Percentiles rank a stretch among this genome's conserved stretches.
Conservation (phyloP, 441 rosid species). For the Croton setiger region DNA sequence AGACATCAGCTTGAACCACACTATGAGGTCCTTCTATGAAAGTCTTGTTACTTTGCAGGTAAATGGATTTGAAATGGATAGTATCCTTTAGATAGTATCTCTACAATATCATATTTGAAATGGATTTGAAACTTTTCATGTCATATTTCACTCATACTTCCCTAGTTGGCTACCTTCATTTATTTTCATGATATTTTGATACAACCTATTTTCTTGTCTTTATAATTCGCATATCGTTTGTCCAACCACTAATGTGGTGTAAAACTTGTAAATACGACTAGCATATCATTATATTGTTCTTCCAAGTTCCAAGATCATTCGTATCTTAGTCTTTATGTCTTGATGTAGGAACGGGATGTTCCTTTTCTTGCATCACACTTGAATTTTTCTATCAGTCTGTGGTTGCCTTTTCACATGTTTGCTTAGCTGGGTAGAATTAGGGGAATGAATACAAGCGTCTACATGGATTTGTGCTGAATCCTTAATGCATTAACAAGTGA, state of each 20-base stretch:
- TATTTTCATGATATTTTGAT: background rate
- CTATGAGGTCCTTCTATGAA: conserved; percentile 59
- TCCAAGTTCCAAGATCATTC: background rate
- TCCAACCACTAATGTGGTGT: background rate
- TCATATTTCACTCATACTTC: background rate
- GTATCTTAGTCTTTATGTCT: background rate
- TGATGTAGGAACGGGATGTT: background rate
- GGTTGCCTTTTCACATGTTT: background rate
- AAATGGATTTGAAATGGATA: too few relatives aligned
- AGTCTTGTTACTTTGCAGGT: conserved; percentile 72
- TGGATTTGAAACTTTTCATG: background rate
- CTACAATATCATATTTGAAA: background rate
- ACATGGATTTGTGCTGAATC: background rate
- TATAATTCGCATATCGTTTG: background rate
- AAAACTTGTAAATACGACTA: background rate
- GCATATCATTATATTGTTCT: background rate
- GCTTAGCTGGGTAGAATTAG: background rate
- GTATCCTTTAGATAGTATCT: background rate
- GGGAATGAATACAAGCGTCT: background rate
- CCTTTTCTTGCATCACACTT: background rate
- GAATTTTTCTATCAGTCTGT: background rate
- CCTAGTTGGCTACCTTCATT: background rate
- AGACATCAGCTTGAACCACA: conserved; percentile 56
- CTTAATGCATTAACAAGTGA: background rate
- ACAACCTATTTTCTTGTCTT: too few relatives aligned